Evolutionary conservation across 768 basidiomycete genomes (phyloP).

Genomic region (Agrocybe praecox): DNA sequence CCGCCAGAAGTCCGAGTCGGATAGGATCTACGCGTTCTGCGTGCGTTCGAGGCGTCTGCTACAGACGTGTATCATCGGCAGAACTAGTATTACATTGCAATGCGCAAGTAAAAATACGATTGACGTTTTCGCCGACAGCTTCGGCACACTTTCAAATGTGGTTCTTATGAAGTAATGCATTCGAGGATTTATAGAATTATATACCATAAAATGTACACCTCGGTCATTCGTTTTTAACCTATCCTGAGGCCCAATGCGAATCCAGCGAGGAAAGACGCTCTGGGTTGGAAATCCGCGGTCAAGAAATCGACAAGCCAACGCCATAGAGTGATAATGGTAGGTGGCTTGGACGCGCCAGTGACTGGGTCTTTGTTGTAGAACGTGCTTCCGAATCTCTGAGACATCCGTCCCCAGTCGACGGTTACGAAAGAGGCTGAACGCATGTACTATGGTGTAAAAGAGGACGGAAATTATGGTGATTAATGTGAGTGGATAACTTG

Average conservation of each 20-base stretch:
- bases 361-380: slow-evolving; percentile 66
- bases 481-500: too few species aligned
- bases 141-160: too few species aligned
- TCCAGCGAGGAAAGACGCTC: slow-evolving; percentile 88
- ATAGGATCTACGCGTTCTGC: too few species aligned
- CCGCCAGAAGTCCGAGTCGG: too few species aligned
- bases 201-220: not conserved
- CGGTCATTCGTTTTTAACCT: slow-evolving; percentile 47
- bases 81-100: too few species aligned
- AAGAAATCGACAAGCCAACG: slow-evolving; percentile 76
- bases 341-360: slow-evolving; percentile 54
- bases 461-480: too few species aligned
- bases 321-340: slow-evolving; percentile 68
- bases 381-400: slow-evolving; percentile 66
- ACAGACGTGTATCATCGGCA: too few species aligned
- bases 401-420: slow-evolving; percentile 79
- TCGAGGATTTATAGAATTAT: too few species aligned
- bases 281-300: slow-evolving; percentile 89
- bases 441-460: slow-evolving; percentile 82
- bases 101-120: too few species aligned
- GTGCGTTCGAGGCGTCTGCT: too few species aligned
- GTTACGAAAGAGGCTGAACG: slow-evolving; percentile 70
- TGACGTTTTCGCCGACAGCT: too few species aligned
- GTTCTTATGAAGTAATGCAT: too few species aligned
- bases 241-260: slow-evolving; percentile 80